Conservation (phyloP, 805 yeast genomes). For the Blastobotrys terrestris region DNA sequence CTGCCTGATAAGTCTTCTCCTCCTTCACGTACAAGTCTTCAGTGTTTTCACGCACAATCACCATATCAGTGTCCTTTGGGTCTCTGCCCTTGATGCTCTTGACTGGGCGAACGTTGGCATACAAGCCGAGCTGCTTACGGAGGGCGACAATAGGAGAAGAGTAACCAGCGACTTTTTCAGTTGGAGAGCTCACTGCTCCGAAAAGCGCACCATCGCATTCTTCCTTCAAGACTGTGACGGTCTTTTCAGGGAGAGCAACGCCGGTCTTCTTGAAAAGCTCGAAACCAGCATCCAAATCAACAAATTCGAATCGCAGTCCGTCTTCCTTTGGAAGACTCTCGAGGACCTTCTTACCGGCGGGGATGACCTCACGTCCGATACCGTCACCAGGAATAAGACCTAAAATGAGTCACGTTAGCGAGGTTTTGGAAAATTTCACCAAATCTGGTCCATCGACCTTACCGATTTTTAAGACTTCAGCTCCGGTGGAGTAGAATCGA, state of each 20-base stretch:
- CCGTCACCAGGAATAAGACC: conserved; percentile 95
- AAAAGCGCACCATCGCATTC: conserved; percentile 96
- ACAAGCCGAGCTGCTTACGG: conserved; percentile 88
- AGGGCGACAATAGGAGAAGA: conserved; percentile 99
- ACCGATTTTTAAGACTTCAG: background rate
- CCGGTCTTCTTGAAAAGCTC: conserved; percentile 94
- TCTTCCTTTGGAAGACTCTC: conserved; percentile 70
- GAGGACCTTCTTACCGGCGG: conserved; percentile 82
- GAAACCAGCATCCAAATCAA: conserved; percentile 87
- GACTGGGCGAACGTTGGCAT: conserved; percentile 97
- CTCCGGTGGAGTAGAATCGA: background rate
- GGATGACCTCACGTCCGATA: conserved; percentile 95
- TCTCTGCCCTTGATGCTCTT: conserved; percentile 74
- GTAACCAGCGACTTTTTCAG: conserved; percentile 90
- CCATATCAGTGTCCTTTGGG: conserved; percentile 91
- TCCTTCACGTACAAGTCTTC: conserved; percentile 96
- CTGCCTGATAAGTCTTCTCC: conserved; percentile 66
- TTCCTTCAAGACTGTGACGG: conserved; percentile 66
- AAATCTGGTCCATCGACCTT: too few relatives aligned
- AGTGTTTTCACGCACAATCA: conserved; percentile 96
- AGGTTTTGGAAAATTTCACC: background rate
- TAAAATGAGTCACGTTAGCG: conserved; percentile 7
- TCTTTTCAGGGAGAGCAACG: conserved; percentile 88
- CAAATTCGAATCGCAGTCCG: conserved; percentile 78
- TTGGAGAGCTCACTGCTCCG: conserved; percentile 94